Evolutionary conservation across 2,329 filamentous ascomycete genomes (phyloP).

Genomic region (Exophiala sideris): DNA sequence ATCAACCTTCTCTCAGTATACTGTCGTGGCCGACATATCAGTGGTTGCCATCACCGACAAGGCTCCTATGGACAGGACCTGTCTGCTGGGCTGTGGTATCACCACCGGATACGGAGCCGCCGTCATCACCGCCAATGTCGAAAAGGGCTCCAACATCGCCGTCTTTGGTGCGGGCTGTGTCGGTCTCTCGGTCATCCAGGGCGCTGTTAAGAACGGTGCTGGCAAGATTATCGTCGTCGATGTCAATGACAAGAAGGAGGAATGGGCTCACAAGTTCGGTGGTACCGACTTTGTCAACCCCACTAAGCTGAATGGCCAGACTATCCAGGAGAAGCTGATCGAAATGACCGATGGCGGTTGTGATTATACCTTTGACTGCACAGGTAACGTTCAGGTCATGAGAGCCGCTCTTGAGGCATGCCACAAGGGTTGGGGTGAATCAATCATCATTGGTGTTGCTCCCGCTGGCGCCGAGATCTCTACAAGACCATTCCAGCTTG

Average conservation of each 20-base stretch:
- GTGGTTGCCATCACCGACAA: conserved; percentile 89
- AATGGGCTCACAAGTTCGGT: conserved; percentile 90
- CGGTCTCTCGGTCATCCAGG: conserved; percentile 91
- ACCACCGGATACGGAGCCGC: conserved; percentile 97
- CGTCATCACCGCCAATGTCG: conserved; percentile 85
- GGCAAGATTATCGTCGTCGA: conserved; percentile 62
- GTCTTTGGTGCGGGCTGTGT: conserved; percentile 96
- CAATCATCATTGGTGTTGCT: conserved; percentile 88
- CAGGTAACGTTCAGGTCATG: conserved; percentile 95
- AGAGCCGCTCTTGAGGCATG: conserved; percentile 82
- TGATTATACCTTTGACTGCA: conserved; percentile 99
- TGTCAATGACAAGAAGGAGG: conserved; percentile 86
- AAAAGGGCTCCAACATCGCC: conserved; percentile 84
- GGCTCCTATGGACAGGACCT: conserved; percentile 93
- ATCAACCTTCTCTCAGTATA: conserved; percentile 98
- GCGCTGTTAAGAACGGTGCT: conserved; percentile 79
- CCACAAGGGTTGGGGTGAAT: conserved; percentile 99
- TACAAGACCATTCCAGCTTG: conserved; percentile 84
- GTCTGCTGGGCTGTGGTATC: conserved; percentile 94
- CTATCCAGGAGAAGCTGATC: conserved; percentile 84
- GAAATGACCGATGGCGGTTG: conserved; percentile 98
- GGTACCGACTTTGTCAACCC: conserved; percentile 98
- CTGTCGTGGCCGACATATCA: conserved; percentile 96
- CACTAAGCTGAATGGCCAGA: conserved; percentile 70
- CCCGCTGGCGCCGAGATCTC: conserved; percentile 25